A percentile compares a stretch with the other conserved stretches of the same genome.
Conservation (phyloP, 129 eudicot genomes). For the Chrysanthemum makinoi region DNA sequence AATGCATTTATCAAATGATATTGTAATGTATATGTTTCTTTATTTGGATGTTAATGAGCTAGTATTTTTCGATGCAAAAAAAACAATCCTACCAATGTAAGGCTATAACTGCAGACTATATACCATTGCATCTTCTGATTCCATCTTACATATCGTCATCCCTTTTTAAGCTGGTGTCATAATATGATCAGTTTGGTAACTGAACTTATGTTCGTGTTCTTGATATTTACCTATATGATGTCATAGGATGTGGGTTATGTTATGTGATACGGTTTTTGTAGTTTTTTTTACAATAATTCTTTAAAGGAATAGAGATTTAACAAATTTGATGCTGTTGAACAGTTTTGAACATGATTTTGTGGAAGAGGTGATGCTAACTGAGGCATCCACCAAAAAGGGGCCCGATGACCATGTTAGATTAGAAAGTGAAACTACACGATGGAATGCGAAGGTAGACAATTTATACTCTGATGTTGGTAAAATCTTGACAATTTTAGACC, state of each 20-base stretch:
- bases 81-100: neutral
- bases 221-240: neutral
- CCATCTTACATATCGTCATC: neutral
- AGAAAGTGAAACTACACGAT: constrained; percentile 42
- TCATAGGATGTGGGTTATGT: neutral
- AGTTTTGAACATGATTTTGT: constrained; percentile 97
- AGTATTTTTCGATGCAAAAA: neutral
- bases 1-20: neutral
- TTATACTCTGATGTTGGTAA: constrained; percentile 6
- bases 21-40: too few species aligned
- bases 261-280: neutral
- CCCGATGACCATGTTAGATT: constrained; percentile 23
- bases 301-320: neutral
- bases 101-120: too few species aligned
- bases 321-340: constrained; percentile 23
- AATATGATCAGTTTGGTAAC: neutral
- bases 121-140: neutral
- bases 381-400: constrained; percentile 21
- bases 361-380: constrained; percentile 47
- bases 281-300: neutral
- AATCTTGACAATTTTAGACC: neutral
- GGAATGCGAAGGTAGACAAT: constrained; percentile 84
- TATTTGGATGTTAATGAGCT: too few species aligned
- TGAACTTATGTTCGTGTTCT: neutral
- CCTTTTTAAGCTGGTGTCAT: neutral